A percentile compares a stretch with the other conserved stretches of the same genome.
These are phyloP conservation scores for Aurifilum marmelostoma DNA, from an alignment of 2,329 filamentous ascomycete species.

Conservation along the genomic window DNA sequence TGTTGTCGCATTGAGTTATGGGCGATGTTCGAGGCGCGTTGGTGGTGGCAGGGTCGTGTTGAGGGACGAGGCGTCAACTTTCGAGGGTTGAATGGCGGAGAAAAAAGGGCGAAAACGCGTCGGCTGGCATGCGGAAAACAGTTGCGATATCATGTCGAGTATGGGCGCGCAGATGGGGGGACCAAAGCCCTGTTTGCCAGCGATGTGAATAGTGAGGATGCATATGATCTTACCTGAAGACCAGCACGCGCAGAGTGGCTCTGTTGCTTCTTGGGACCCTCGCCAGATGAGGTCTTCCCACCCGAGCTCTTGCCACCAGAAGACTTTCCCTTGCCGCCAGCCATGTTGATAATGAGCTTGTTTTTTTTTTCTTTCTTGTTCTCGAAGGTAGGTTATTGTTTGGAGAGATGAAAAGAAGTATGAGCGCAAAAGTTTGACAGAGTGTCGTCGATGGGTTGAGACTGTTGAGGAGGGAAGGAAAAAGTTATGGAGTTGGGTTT, in stretches of 20 bases:
- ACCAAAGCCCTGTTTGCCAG: constrained; percentile 10
- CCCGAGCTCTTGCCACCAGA: constrained; percentile 86
- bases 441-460: neutral
- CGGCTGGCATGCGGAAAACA: constrained; percentile 14
- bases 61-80: constrained; percentile 13
- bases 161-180: constrained; percentile 28
- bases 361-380: neutral
- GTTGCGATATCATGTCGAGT: constrained; percentile 17
- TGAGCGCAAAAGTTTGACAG: neutral
- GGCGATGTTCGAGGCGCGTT: neutral
- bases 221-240: constrained; percentile 75
- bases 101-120: constrained; percentile 24
- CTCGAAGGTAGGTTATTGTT: neutral
- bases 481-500: constrained; percentile 4
- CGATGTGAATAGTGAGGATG: constrained; percentile 9
- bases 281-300: constrained; percentile 70
- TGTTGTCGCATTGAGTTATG: neutral
- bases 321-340: constrained; percentile 93
- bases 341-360: constrained; percentile 48
- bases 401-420: neutral
- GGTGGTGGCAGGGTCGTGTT: neutral
- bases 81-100: neutral
- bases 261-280: constrained; percentile 81
- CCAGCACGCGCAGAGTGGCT: constrained; percentile 96
- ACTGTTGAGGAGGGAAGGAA: neutral